phyloP scores from a whole-genome alignment of 208 protist genomes.

The Acanthamoeba rhysodes region DNA sequence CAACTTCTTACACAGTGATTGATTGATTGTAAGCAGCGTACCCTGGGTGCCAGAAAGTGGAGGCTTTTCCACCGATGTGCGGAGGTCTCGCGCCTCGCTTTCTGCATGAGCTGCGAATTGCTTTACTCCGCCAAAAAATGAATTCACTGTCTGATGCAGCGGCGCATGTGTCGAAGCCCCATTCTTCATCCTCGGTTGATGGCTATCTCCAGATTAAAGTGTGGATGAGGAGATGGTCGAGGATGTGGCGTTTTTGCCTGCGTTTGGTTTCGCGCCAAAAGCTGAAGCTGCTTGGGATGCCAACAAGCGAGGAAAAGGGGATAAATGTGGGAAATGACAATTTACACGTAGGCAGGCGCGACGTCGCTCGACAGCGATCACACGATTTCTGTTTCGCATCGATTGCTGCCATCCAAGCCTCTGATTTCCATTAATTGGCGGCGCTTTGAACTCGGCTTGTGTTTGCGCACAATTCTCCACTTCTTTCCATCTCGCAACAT shows the following conservation, averaged over 20 bases:
- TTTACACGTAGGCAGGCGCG: no score
- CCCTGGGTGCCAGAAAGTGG: constrained; percentile 28
- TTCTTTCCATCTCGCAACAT: background rate
- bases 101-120: background rate
- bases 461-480: no score
- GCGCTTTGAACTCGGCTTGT: background rate
- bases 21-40: background rate
- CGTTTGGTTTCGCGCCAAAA: no score
- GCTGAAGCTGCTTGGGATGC: no score
- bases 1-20: background rate
- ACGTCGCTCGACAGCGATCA: no score
- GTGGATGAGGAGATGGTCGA: no score
- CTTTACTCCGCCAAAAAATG: background rate
- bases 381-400: no score
- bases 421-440: no score
- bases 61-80: constrained; percentile 10
- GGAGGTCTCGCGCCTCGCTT: background rate
- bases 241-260: background rate
- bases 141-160: background rate
- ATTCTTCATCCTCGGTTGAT: background rate
- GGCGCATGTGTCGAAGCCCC: background rate
- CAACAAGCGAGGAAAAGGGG: no score
- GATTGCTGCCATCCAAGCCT: no score
- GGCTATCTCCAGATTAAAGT: background rate
- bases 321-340: no score